Percentiles rank a stretch among this genome's conserved stretches.
phyloP scores from a whole-genome alignment of 176 grass and related monocot species.

The Oryza punctata region DNA sequence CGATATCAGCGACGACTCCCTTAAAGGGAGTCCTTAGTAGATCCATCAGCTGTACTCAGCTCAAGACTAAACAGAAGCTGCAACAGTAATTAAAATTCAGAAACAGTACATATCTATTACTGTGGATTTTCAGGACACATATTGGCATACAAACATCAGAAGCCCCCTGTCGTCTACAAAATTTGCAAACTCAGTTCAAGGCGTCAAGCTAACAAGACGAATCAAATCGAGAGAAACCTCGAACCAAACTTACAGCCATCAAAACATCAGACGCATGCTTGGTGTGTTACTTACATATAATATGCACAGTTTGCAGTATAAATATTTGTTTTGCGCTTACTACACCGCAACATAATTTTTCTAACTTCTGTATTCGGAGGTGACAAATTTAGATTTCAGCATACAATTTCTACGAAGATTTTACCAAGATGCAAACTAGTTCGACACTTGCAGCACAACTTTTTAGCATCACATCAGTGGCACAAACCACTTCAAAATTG shows the following conservation, averaged over 20 bases:
- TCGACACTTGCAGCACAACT: too few relatives aligned
- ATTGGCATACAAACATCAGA: neutral
- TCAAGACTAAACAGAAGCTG: neutral
- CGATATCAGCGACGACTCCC: slow-evolving; percentile 69
- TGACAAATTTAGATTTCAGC: neutral
- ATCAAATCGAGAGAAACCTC: neutral
- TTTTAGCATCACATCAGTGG: too few relatives aligned
- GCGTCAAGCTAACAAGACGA: neutral
- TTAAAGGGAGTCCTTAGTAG: slow-evolving; percentile 40
- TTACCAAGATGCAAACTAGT: neutral
- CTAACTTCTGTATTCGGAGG: neutral
- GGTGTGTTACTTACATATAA: too few relatives aligned
- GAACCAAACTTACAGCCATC: neutral
- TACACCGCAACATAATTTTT: neutral
- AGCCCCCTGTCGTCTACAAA: neutral
- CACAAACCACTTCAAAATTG: too few relatives aligned
- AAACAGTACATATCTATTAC: neutral
- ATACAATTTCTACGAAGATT: neutral
- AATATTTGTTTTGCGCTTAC: neutral
- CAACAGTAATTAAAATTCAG: neutral
- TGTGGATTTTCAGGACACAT: neutral
- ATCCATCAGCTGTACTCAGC: slow-evolving; percentile 54
- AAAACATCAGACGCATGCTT: neutral
- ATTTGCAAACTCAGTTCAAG: neutral
- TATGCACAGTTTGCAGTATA: neutral